phyloP scores from a whole-genome alignment of 805 yeast genomes.

The Candida insectorum region DNA sequence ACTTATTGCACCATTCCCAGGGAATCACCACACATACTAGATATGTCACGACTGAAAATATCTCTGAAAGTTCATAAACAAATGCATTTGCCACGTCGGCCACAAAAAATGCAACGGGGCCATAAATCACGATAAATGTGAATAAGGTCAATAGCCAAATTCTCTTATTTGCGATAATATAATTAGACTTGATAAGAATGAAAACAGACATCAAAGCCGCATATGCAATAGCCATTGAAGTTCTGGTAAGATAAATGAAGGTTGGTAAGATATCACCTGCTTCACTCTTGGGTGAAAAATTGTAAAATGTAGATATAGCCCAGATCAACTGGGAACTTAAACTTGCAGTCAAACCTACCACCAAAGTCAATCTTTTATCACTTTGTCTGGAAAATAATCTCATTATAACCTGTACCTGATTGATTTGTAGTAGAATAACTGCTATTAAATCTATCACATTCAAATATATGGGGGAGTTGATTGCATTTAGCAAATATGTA shows the following conservation, averaged over 20 bases:
- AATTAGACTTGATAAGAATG: slow-evolving; percentile 48
- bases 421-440: slow-evolving; percentile 54
- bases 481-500: slow-evolving; percentile 37
- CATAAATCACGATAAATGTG: slow-evolving; percentile 51
- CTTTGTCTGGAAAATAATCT: slow-evolving; percentile 62
- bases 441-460: slow-evolving; percentile 57
- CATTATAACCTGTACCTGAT: slow-evolving; percentile 71
- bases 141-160: slow-evolving; percentile 56
- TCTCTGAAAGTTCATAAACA: slow-evolving; percentile 70
- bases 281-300: slow-evolving; percentile 35
- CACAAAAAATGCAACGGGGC: slow-evolving; percentile 67
- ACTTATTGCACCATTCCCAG: slow-evolving; percentile 83
- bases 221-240: slow-evolving; percentile 66
- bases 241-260: slow-evolving; percentile 68
- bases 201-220: slow-evolving; percentile 61
- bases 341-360: slow-evolving; percentile 54
- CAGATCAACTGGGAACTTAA: slow-evolving; percentile 60
- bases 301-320: slow-evolving; percentile 59
- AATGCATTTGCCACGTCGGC: slow-evolving; percentile 75
- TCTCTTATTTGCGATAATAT: slow-evolving; percentile 44
- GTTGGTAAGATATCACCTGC: slow-evolving; percentile 63
- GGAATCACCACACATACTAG: slow-evolving; percentile 69
- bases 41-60: slow-evolving; percentile 70
- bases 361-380: slow-evolving; percentile 62
- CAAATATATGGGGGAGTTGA: slow-evolving; percentile 45